phyloP scores from a whole-genome alignment of 306 rosid genomes.

The Oemleria cerasiformis region DNA sequence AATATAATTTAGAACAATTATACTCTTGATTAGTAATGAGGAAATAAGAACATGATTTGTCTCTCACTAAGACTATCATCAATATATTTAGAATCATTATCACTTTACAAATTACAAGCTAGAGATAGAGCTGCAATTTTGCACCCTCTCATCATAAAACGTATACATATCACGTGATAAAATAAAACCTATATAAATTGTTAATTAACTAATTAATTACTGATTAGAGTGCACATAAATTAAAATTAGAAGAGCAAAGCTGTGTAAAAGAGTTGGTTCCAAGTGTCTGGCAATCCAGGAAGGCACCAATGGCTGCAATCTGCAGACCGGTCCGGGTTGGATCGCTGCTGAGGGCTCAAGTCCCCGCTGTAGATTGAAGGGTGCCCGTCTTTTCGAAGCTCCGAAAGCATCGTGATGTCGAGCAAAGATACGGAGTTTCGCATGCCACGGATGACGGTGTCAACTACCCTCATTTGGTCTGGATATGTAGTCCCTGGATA shows the following conservation, averaged over 20 bases:
- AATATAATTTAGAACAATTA: too few relatives aligned
- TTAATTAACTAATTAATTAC: too few relatives aligned
- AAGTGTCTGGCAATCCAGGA: constrained; percentile 92
- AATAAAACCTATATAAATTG: background rate
- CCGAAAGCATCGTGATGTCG: constrained; percentile 78
- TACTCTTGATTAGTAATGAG: background rate
- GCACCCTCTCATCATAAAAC: constrained; percentile 14
- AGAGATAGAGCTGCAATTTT: constrained; percentile 27
- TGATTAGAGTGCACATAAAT: background rate
- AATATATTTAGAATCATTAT: background rate
- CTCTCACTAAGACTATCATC: background rate
- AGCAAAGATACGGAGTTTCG: constrained; percentile 53
- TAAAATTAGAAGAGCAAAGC: constrained; percentile 44
- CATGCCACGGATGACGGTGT: constrained; percentile 69
- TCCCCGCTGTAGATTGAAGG: constrained; percentile 91
- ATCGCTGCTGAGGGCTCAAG: constrained; percentile 66
- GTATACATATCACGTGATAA: constrained; percentile 11
- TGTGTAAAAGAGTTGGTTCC: constrained; percentile 79
- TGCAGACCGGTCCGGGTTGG: constrained; percentile 66
- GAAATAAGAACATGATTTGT: constrained; percentile 4
- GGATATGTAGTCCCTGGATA: constrained; percentile 49
- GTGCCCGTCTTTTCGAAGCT: constrained; percentile 80
- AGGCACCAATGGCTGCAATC: constrained; percentile 99
- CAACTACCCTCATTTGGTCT: constrained; percentile 76
- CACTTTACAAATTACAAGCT: constrained; percentile 23